These are phyloP conservation scores for Linanthus parryae DNA, from an alignment of 148 eudicot species.

Conservation along the genomic window DNA sequence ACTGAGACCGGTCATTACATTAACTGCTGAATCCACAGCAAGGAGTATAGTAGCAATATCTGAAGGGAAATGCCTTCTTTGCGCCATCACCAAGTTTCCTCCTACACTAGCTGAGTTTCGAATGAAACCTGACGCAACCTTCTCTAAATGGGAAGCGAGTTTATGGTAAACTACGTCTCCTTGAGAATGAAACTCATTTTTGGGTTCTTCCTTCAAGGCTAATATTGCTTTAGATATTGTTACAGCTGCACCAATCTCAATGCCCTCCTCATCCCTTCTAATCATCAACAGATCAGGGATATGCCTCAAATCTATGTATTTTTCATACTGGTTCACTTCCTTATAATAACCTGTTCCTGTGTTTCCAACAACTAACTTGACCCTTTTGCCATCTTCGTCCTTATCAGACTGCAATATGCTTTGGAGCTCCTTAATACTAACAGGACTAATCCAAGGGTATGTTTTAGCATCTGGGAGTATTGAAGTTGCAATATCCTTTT, in stretches of 20 bases:
- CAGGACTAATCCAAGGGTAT: slow-evolving; percentile 68
- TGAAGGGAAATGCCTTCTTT: slow-evolving; percentile 71
- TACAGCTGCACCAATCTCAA: slow-evolving; percentile 78
- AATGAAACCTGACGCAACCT: slow-evolving; percentile 60
- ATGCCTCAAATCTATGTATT: slow-evolving; percentile 60
- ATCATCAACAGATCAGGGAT: slow-evolving; percentile 66
- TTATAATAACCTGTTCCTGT: slow-evolving; percentile 84
- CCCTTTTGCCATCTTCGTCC: slow-evolving; percentile 18
- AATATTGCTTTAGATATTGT: slow-evolving; percentile 61
- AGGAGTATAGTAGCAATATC: slow-evolving; percentile 80
- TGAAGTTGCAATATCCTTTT: slow-evolving; percentile 31
- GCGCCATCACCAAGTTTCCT: slow-evolving; percentile 96
- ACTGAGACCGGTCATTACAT: slow-evolving; percentile 27
- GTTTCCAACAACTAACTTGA: slow-evolving; percentile 71
- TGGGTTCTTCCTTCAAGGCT: slow-evolving; percentile 35
- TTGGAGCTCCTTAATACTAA: slow-evolving; percentile 53
- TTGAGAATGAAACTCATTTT: slow-evolving; percentile 4
- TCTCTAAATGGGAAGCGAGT: slow-evolving; percentile 74
- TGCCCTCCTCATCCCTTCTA: slow-evolving; percentile 31
- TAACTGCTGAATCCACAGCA: slow-evolving; percentile 52
- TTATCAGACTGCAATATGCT: slow-evolving; percentile 26
- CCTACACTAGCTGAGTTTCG: slow-evolving; percentile 88
- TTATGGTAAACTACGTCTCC: slow-evolving; percentile 28
- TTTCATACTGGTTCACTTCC: slow-evolving; percentile 44
- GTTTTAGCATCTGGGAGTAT: slow-evolving; percentile 34